Evolutionary conservation across 164 flowering plant species (phyloP), one percentile per base, ranked within the genome.

Genomic region (Echeveria elegans): DNA sequence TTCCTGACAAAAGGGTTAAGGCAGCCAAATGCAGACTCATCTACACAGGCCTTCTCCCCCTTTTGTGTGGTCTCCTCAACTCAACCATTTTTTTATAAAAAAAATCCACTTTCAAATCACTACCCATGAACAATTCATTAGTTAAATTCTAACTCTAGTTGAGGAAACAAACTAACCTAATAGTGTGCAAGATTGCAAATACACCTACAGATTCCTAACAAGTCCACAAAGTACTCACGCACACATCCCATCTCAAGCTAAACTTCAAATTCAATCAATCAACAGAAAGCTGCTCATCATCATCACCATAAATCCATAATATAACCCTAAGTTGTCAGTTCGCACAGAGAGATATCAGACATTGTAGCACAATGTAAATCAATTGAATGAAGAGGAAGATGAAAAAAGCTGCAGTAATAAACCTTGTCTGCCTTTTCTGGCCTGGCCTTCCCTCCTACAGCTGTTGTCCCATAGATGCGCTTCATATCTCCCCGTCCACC

Each of bases 381-480:
- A 31, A 10, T n/a, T n/a, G 16, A 14, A 32, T 21, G 32, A 50
- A 34, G 10, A 50, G 19, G 15, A 43, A 0, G 15, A 30, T 6
- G 63, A 66, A 21, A 45, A 23, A 21, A 52, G 11, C 21, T 21
- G n/a, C n/a, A n/a, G n/a, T n/a, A n/a, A n/a, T n/a, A n/a, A 43
- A 92, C 97, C 97, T 89, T 92, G 97, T 75, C 96, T 88, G 66
- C 97, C 97, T 81, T 92, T 92, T 70, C 97, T 82, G 50, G 89
- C 88, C 65, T 92, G 97, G 37, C 97, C 97, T 78, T 92, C 96
- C 34, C 93, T 88, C 69, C 91, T 86, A 76, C 90, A 87, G 89
- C 95, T 91, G 79, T 91, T 91, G 68, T 91, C 97, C 96, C 97
- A 92, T 1, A 92, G 90, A 84, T 92, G 97, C 65, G 97, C 97